Evolutionary conservation across 805 yeast genomes (phyloP).

Genomic region (Metschnikowia lochheadii): DNA sequence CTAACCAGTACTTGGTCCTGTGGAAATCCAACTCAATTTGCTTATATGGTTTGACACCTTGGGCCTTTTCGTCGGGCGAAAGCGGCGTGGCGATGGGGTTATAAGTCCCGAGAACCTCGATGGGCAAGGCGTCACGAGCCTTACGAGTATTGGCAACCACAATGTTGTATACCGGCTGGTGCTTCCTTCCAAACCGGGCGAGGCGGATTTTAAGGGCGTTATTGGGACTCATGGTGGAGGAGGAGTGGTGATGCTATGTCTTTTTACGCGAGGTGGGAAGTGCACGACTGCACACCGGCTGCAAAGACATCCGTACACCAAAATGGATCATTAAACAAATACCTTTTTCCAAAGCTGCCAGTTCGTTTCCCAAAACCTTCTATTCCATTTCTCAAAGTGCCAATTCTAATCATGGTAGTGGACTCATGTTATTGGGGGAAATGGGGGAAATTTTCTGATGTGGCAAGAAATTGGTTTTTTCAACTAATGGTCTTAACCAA

Average conservation of each 20-base stretch:
- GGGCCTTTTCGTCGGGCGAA: slow-evolving; percentile 54
- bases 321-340: background rate
- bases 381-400: no score
- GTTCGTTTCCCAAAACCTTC: no score
- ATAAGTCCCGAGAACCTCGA: slow-evolving; percentile 93
- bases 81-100: slow-evolving; percentile 76
- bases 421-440: no score
- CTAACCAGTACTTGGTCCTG: slow-evolving; percentile 92
- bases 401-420: no score
- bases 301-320: slow-evolving; percentile 1
- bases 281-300: background rate
- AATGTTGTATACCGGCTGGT: slow-evolving; percentile 85
- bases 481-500: no score
- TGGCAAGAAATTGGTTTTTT: no score
- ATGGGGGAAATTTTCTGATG: no score
- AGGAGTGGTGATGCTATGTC: background rate
- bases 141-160: slow-evolving; percentile 74
- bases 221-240: slow-evolving; percentile 13
- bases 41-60: slow-evolving; percentile 61
- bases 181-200: slow-evolving; percentile 88
- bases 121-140: slow-evolving; percentile 86
- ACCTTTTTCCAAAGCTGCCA: no score
- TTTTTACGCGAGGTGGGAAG: background rate
- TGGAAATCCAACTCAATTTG: slow-evolving; percentile 81
- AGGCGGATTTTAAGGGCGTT: slow-evolving; percentile 74